phyloP scores from a whole-genome alignment of 2,329 filamentous ascomycete species.

The Arthrinium phaeospermum region DNA sequence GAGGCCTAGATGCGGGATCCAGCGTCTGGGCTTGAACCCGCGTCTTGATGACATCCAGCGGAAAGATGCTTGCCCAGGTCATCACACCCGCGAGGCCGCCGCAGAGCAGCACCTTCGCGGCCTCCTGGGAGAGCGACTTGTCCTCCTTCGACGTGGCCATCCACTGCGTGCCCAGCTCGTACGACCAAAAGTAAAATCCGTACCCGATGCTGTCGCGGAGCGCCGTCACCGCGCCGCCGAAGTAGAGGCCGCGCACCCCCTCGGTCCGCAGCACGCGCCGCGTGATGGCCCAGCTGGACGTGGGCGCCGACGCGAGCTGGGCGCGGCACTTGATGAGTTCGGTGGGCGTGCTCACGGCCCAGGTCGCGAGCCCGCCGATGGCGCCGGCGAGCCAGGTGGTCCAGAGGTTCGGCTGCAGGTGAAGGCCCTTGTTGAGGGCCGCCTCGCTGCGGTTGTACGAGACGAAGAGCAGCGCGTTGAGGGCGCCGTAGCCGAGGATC shows the following conservation, averaged over 20 bases:
- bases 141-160: slow-evolving; percentile 45
- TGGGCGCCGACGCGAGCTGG: slow-evolving; percentile 61
- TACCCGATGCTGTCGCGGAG: slow-evolving; percentile 90
- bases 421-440: slow-evolving; percentile 54
- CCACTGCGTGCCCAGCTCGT: slow-evolving; percentile 73
- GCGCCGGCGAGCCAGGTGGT: slow-evolving; percentile 83
- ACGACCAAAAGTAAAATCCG: slow-evolving; percentile 96
- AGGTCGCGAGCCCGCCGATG: slow-evolving; percentile 81
- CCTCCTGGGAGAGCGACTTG: slow-evolving; percentile 46
- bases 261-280: slow-evolving; percentile 61
- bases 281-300: slow-evolving; percentile 69
- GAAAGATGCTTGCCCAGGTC: slow-evolving; percentile 91
- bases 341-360: slow-evolving; percentile 84
- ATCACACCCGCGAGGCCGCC: slow-evolving; percentile 86
- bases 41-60: slow-evolving; percentile 91
- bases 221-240: slow-evolving; percentile 81
- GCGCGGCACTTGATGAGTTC: slow-evolving; percentile 91
- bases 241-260: slow-evolving; percentile 76
- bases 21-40: slow-evolving; percentile 78
- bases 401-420: slow-evolving; percentile 55
- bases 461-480: slow-evolving; percentile 90
- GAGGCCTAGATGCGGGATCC: slow-evolving; percentile 33
- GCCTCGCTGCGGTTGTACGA: slow-evolving; percentile 86
- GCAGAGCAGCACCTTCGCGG: slow-evolving; percentile 75
- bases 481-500: slow-evolving; percentile 84